Conservation (phyloP, 2,329 filamentous ascomycete genomes). For the Ascochyta clinopodiicola region DNA sequence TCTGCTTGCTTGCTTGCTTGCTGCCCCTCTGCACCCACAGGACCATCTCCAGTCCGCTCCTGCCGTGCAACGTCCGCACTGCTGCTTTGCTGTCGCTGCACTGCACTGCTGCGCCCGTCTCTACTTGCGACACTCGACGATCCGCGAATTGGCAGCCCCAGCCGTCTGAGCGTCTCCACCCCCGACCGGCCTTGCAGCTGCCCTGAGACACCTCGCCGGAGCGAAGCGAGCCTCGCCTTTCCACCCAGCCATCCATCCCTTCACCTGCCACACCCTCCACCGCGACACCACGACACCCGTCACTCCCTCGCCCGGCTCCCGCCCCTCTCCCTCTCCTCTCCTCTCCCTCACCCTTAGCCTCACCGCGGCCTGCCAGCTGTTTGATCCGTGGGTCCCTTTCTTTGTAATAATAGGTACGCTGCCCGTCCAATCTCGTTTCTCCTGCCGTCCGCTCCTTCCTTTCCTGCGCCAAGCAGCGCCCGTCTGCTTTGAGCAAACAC, state of each 20-base stretch:
- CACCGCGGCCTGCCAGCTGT: slow-evolving; percentile 6
- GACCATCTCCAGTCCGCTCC: slow-evolving; percentile 3
- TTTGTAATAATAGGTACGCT: slow-evolving; percentile 43
- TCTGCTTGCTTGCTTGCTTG: too few species aligned
- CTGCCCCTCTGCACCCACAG: too few species aligned
- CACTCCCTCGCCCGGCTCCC: slow-evolving; percentile 3
- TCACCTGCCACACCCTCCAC: slow-evolving; percentile 24
- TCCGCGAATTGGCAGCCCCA: slow-evolving; percentile 23
- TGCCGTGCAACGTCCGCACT: slow-evolving; percentile 34
- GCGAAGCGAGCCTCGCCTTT: slow-evolving; percentile 41
- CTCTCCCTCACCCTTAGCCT: background rate
- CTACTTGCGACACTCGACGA: slow-evolving; percentile 31
- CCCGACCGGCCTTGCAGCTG: slow-evolving; percentile 38
- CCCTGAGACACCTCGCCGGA: slow-evolving; percentile 27
- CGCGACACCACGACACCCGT: slow-evolving; percentile 10
- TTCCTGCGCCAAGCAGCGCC: slow-evolving; percentile 17
- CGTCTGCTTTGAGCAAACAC: slow-evolving; percentile 5
- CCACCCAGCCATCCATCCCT: slow-evolving; percentile 38
- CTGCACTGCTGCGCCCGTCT: slow-evolving; percentile 28
- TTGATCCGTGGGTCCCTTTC: slow-evolving; percentile 10
- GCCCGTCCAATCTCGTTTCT: background rate
- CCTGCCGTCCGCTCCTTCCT: slow-evolving; percentile 11
- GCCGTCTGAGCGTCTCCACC: slow-evolving; percentile 30
- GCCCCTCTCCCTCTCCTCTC: too few species aligned
- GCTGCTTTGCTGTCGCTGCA: slow-evolving; percentile 2